phyloP scores from a whole-genome alignment of 257 asterid genomes.

The Przewalskia tangutica region DNA sequence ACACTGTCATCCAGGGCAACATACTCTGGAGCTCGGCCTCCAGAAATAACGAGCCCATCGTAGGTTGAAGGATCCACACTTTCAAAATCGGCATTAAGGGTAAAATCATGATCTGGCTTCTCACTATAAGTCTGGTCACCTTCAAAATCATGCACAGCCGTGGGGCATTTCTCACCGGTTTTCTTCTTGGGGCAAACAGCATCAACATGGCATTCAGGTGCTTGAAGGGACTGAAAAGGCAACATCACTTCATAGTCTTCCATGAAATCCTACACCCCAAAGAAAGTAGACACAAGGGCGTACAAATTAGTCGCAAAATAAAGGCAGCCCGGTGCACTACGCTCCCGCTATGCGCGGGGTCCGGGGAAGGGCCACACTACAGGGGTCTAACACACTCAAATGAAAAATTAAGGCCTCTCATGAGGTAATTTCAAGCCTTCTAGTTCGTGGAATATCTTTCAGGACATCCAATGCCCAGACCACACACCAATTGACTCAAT shows the following conservation, averaged over 20 bases:
- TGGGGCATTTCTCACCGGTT: constrained; percentile 64
- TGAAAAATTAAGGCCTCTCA: neutral
- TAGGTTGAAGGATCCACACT: constrained; percentile 52
- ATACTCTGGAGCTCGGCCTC: constrained; percentile 97
- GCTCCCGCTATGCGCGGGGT: too few species aligned
- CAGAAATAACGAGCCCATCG: constrained; percentile 89
- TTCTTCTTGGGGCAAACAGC: constrained; percentile 76
- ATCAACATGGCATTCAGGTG: constrained; percentile 82
- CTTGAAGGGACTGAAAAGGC: constrained; percentile 85
- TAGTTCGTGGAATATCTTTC: neutral
- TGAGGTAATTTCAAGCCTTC: neutral
- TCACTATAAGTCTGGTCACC: constrained; percentile 97
- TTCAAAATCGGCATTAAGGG: constrained; percentile 56
- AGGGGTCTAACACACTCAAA: too few species aligned
- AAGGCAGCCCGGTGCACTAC: too few species aligned
- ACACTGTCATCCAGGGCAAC: constrained; percentile 67
- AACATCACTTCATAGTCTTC: constrained; percentile 93
- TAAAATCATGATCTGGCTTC: constrained; percentile 89
- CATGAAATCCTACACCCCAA: constrained; percentile 68
- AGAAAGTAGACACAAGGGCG: neutral
- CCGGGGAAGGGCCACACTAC: too few species aligned
- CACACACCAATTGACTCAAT: neutral
- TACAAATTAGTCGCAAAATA: neutral
- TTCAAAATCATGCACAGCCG: constrained; percentile 95
- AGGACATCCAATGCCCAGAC: neutral